phyloP scores from a whole-genome alignment of 1,284 basidiomycete species.

The Trametes versicolor region DNA sequence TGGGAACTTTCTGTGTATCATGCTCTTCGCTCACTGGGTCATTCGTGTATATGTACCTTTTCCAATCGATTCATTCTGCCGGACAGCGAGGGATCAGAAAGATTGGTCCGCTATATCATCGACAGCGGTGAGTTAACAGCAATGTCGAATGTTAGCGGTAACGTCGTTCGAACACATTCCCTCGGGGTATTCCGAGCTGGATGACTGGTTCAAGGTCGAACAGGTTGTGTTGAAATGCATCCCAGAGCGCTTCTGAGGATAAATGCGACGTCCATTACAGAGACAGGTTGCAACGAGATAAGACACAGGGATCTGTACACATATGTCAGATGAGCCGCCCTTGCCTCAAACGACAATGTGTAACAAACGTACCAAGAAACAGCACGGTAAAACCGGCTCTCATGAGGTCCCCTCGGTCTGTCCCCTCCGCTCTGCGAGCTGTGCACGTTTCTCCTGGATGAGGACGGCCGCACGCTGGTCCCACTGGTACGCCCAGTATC shows the following conservation, averaged over 20 bases:
- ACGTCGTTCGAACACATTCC: no score
- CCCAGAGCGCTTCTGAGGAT: constrained; percentile 14
- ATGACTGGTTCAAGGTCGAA: background rate
- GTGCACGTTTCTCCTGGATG: constrained; percentile 66
- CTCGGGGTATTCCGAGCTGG: no score
- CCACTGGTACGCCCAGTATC: constrained; percentile 77
- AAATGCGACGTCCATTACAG: background rate
- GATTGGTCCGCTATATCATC: no score
- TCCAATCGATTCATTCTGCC: constrained; percentile 6
- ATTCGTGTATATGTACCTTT: constrained; percentile 22
- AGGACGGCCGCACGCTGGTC: constrained; percentile 67
- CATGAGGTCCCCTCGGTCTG: constrained; percentile 44
- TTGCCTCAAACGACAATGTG: background rate
- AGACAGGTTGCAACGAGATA: background rate
- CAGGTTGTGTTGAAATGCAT: background rate
- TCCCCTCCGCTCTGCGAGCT: constrained; percentile 61
- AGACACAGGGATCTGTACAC: background rate
- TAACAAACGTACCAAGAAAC: background rate
- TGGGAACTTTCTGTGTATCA: constrained; percentile 24
- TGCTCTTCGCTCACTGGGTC: constrained; percentile 13
- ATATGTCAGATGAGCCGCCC: background rate
- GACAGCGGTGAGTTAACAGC: no score
- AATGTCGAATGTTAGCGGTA: no score
- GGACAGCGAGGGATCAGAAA: background rate
- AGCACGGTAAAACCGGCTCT: background rate